phyloP scores from a whole-genome alignment of 768 basidiomycete species.

The Termitomyces sp. region DNA sequence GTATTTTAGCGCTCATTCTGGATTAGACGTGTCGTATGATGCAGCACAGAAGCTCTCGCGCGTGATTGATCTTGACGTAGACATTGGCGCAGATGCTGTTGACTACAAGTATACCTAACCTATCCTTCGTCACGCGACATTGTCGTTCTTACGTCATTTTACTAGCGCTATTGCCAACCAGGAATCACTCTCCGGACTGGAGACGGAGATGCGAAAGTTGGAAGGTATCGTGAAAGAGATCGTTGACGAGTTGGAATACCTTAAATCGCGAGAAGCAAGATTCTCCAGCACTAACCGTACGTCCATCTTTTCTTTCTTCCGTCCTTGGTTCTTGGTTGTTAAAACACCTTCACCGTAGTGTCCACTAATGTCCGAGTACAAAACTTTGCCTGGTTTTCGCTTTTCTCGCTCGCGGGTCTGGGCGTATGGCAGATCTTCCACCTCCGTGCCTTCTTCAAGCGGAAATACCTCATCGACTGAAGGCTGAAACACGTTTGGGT shows the following conservation, averaged over 20 bases:
- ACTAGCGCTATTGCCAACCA: conserved; percentile 95
- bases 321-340: background rate
- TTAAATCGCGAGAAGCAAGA: conserved; percentile 82
- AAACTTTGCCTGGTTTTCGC: conserved; percentile 88
- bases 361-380: conserved; percentile 91
- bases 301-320: conserved; percentile 20
- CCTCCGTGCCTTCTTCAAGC: conserved; percentile 91
- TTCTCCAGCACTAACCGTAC: conserved; percentile 87
- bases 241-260: conserved; percentile 87
- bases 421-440: conserved; percentile 97
- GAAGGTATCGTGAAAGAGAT: conserved; percentile 95
- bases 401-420: conserved; percentile 68
- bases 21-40: conserved; percentile 38
- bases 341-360: conserved; percentile 37
- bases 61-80: conserved; percentile 88
- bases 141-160: conserved; percentile 1
- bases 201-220: conserved; percentile 97
- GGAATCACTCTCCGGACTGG: conserved; percentile 90
- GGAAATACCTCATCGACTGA: conserved; percentile 89
- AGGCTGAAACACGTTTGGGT: background rate
- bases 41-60: conserved; percentile 49
- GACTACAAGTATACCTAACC: conserved; percentile 82
- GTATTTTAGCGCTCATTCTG: background rate
- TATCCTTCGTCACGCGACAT: background rate
- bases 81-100: conserved; percentile 97